Evolutionary conservation across 2,329 filamentous ascomycete species (phyloP).

Genomic region (Fusarium lateritium): DNA sequence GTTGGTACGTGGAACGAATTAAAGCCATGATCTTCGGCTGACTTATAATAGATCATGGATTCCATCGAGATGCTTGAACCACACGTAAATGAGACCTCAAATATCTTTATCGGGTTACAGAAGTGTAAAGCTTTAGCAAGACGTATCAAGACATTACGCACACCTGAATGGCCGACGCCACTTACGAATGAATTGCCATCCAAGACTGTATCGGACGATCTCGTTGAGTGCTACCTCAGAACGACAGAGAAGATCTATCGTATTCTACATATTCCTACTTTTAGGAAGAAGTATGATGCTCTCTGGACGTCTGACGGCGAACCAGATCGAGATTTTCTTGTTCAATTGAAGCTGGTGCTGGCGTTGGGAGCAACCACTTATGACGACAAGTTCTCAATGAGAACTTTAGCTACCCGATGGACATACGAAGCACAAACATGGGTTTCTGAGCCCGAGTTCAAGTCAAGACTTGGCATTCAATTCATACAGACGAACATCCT

Average conservation of each 20-base stretch:
- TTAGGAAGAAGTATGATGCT: conserved; percentile 63
- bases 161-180: conserved; percentile 63
- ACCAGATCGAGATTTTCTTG: conserved; percentile 62
- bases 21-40: not conserved
- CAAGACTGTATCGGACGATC: conserved; percentile 59
- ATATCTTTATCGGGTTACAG: conserved; percentile 56
- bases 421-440: conserved; percentile 70
- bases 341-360: conserved; percentile 71
- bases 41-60: conserved; percentile 57
- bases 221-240: conserved; percentile 65
- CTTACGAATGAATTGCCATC: conserved; percentile 63
- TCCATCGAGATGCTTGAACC: conserved; percentile 62
- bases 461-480: conserved; percentile 64
- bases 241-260: conserved; percentile 64
- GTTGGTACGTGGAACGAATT: conserved; percentile 55
- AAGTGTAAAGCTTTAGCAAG: conserved; percentile 68
- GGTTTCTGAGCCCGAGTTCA: conserved; percentile 67
- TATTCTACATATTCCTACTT: conserved; percentile 66
- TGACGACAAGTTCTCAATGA: conserved; percentile 65
- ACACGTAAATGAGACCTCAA: conserved; percentile 55
- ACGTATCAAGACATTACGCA: conserved; percentile 65
- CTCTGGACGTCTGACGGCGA: conserved; percentile 59
- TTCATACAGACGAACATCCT: conserved; percentile 65
- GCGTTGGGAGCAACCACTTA: conserved; percentile 68
- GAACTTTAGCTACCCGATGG: conserved; percentile 67